Evolutionary conservation across 1,139 yeast species (phyloP).

Genomic region (Scheffersomyces quercinus): DNA sequence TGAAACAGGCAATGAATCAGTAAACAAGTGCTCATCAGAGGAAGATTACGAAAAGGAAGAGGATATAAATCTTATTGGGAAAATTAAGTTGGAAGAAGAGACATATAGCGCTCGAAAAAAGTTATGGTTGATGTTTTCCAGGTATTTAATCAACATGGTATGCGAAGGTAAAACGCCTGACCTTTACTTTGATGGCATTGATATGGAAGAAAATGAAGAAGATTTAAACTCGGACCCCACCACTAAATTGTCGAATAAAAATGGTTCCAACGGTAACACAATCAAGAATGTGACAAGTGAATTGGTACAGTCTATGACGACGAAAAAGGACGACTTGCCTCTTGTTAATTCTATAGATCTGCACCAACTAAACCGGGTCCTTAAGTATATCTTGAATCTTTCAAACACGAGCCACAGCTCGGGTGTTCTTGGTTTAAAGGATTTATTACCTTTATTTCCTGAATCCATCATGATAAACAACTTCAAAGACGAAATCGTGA

Average conservation of each 20-base stretch:
- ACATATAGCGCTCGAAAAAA: conserved; percentile 56
- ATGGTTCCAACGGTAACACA: background rate
- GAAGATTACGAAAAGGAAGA: conserved; percentile 11
- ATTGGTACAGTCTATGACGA: conserved; percentile 7
- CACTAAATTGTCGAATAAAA: background rate
- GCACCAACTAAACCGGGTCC: conserved; percentile 24
- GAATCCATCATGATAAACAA: conserved; percentile 80
- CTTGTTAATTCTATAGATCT: conserved; percentile 7
- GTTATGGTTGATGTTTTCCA: conserved; percentile 73
- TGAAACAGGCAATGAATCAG: conserved; percentile 7
- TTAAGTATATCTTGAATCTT: conserved; percentile 45
- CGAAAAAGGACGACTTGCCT: background rate
- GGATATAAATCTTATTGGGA: conserved; percentile 18
- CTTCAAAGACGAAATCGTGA: conserved; percentile 79
- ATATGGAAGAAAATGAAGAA: background rate
- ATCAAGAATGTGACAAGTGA: conserved; percentile 9
- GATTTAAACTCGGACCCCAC: background rate
- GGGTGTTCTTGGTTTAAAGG: conserved; percentile 63
- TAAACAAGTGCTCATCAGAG: conserved; percentile 9
- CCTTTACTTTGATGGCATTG: conserved; percentile 14
- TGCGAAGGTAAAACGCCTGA: conserved; percentile 22
- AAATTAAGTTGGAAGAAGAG: conserved; percentile 34
- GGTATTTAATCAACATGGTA: conserved; percentile 50
- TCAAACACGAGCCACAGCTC: conserved; percentile 26
- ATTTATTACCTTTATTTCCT: conserved; percentile 80